Evolutionary conservation across 768 basidiomycete species (phyloP).

Genomic region (Russula virescens): DNA sequence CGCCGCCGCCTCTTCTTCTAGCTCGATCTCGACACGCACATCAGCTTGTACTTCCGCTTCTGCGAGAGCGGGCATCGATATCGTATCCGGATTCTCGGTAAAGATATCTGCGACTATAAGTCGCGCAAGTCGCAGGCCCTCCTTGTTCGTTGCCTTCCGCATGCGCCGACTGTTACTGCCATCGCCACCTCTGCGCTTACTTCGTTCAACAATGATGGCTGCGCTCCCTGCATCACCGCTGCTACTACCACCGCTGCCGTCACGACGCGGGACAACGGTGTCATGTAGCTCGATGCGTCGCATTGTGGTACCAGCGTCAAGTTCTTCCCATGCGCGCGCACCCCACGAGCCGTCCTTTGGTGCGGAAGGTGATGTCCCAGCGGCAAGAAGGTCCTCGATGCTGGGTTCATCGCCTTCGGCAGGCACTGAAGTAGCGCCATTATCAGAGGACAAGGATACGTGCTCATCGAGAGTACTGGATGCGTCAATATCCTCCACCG

Average conservation of each 20-base stretch:
- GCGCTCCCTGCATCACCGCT: background rate
- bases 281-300: constrained; percentile 28
- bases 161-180: constrained; percentile 20
- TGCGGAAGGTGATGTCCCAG: constrained; percentile 4
- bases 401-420: constrained; percentile 28
- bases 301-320: constrained; percentile 33
- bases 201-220: background rate
- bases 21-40: background rate
- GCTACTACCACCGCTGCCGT: constrained; percentile 23
- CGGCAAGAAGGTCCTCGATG: constrained; percentile 31
- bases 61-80: background rate
- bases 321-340: constrained; percentile 36
- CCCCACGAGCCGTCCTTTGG: constrained; percentile 29
- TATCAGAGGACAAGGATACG: background rate
- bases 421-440: too few species aligned
- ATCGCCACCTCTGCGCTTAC: background rate
- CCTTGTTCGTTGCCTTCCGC: constrained; percentile 3
- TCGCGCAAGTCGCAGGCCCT: constrained; percentile 22
- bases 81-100: background rate
- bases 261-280: constrained; percentile 6
- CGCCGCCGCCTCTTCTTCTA: background rate
- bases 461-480: background rate
- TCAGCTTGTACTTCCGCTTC: constrained; percentile 1
- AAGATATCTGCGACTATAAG: constrained; percentile 33
- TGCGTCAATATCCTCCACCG: background rate